Conservation (phyloP, 371 early-diverging fungal species). For the Phascolomyces articulosus region DNA sequence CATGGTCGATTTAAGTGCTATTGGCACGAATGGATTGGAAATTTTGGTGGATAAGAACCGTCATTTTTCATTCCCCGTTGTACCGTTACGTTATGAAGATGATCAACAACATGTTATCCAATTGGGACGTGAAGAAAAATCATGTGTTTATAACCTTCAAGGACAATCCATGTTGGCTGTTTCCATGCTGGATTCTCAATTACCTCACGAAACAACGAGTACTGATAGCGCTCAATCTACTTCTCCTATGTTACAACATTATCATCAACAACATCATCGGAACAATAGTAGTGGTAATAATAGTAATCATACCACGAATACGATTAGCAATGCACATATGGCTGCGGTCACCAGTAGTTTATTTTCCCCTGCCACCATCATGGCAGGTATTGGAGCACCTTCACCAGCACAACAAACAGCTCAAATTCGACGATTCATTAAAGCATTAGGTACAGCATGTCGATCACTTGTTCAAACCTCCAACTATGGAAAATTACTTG, state of each 20-base stretch:
- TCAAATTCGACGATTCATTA: conserved; percentile 20
- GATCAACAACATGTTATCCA: conserved; percentile 3
- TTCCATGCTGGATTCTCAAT: conserved; percentile 5
- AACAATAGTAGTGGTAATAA: background rate
- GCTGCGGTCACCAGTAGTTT: background rate
- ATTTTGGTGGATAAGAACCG: conserved; percentile 29
- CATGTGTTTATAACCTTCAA: conserved; percentile 20
- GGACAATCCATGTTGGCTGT: conserved; percentile 18
- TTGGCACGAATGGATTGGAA: background rate
- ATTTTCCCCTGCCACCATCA: background rate
- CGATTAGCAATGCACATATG: background rate
- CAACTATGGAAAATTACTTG: conserved; percentile 24
- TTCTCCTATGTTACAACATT: background rate
- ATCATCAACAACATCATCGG: too few relatives aligned
- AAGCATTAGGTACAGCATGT: conserved; percentile 27
- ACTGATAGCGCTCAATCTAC: background rate
- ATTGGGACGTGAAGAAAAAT: conserved; percentile 23
- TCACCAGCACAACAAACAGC: conserved; percentile 4
- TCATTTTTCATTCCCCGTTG: conserved; percentile 35
- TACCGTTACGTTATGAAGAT: conserved; percentile 23
- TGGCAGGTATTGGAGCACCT: conserved; percentile 2
- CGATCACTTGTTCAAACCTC: conserved; percentile 22
- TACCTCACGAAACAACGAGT: background rate
- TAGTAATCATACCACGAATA: background rate
- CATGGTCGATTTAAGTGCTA: background rate